phyloP scores from a whole-genome alignment of 768 basidiomycete species.

The Lentinula aciculospora region DNA sequence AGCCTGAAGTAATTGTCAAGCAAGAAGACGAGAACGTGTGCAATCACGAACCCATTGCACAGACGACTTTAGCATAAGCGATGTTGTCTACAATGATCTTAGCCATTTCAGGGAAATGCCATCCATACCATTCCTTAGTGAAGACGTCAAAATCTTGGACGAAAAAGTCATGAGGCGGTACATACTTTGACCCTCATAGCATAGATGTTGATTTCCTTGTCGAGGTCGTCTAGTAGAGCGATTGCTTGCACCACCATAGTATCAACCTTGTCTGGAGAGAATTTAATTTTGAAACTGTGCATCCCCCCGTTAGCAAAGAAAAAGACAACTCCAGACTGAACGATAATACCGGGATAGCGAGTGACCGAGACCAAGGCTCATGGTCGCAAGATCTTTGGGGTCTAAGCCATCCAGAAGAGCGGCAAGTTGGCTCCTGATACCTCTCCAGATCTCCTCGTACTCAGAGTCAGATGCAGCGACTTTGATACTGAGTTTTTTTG shows the following conservation, averaged over 20 bases:
- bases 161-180: neutral
- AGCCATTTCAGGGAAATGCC: conserved; percentile 99
- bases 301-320: neutral
- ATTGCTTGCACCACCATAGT: conserved; percentile 99
- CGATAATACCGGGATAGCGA: conserved; percentile 79
- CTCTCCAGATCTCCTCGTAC: conserved; percentile 85
- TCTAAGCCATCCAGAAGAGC: conserved; percentile 86
- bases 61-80: conserved; percentile 93
- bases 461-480: conserved; percentile 59
- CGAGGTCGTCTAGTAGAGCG: conserved; percentile 93
- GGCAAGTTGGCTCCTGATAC: conserved; percentile 86
- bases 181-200: conserved; percentile 96
- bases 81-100: conserved; percentile 98
- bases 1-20: conserved; percentile 41
- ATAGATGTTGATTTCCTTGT: conserved; percentile 99
- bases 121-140: conserved; percentile 97
- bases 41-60: conserved; percentile 68
- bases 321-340: neutral
- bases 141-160: neutral
- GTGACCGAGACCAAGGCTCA: conserved; percentile 97
- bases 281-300: conserved; percentile 93
- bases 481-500: conserved; percentile 91
- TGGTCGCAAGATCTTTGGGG: conserved; percentile 91
- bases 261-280: conserved; percentile 99
- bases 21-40: neutral